Conservation (phyloP, 768 basidiomycete genomes). For the Polyporus arcularius region DNA sequence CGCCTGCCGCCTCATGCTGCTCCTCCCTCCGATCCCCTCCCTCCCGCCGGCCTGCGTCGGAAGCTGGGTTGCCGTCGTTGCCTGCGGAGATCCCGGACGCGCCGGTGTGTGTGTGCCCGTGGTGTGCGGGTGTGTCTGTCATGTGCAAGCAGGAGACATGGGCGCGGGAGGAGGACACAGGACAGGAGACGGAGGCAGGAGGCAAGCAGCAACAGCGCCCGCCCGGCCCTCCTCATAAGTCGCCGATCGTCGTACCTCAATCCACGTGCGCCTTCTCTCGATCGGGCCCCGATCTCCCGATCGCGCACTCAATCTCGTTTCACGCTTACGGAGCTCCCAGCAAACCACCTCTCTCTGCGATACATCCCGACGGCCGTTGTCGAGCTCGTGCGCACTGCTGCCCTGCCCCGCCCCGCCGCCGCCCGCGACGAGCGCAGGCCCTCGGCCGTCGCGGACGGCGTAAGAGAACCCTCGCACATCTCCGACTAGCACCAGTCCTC, state of each 20-base stretch:
- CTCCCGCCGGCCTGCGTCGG: slow-evolving; percentile 1
- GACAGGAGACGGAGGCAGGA: too few species aligned
- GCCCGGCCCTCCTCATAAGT: neutral
- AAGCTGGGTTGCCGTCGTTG: neutral
- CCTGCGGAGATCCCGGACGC: neutral
- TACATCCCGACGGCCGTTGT: neutral
- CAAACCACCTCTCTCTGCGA: neutral
- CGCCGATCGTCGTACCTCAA: slow-evolving; percentile 21
- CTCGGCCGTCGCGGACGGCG: neutral
- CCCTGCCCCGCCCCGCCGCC: neutral
- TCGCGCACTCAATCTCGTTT: slow-evolving; percentile 15
- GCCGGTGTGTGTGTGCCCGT: neutral
- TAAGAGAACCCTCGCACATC: neutral
- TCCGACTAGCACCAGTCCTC: neutral
- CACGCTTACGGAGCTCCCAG: neutral
- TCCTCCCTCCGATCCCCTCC: slow-evolving; percentile 15
- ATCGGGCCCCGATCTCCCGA: slow-evolving; percentile 17
- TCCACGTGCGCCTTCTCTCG: slow-evolving; percentile 12
- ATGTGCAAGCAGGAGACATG: neutral
- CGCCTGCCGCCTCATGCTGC: slow-evolving; percentile 14
- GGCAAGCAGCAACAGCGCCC: neutral
- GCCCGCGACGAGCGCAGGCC: neutral
- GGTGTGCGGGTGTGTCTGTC: neutral
- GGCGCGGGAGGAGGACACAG: neutral
- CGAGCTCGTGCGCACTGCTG: neutral